Base-by-base conservation (phyloP, 106 monocot species). In the Agapanthus africanus region DNA sequence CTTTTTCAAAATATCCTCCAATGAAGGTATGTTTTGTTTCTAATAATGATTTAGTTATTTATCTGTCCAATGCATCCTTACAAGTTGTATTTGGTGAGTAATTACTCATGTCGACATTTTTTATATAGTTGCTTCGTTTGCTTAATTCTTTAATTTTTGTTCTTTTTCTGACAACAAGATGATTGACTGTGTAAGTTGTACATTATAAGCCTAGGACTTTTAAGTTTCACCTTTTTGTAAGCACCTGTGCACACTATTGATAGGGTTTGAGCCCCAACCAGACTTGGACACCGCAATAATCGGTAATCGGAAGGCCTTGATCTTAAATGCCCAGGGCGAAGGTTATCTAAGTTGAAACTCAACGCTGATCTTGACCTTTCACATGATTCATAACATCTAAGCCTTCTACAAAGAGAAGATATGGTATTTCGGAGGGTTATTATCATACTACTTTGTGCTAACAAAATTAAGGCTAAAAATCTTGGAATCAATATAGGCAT, bases 1-100 rank as follows among this genome's bases (percentile, higher is more conserved):
- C 82, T 46, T 82, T 82, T 60, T 77, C 73, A 27, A 76, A 76
- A 54, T 76, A 81, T 57, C 71, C 81, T 61, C 81, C 76, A 51
- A 73, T 73, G 73, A 73, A 73, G 73, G 73, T 73, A 73, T 11
- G 14, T 40, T 65, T 65, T 59, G 28, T 57, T 30, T 57, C 31
- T 26, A 13, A 3, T 57, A 30, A 14, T 57, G 30, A 11, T 54
- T 21, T 25, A 25, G 52, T 54, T 54, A 11, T n/a, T 21, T 54
- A 21, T 25, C 6, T 54, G 25, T 54, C 6, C 52, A 54, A 54
- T 27, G n/a, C n/a, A 23, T 30, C 44, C 56, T 30, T 3, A 13
- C 56, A 30, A 27, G 56, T 30, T 57, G 31, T 50, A 30, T 27
- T 30, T 57, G 31, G 30, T 11, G 3, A 7, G 21, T n/a, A 50